Evolutionary conservation across 768 basidiomycete genomes (phyloP).

Genomic region (Obba rivulosa): DNA sequence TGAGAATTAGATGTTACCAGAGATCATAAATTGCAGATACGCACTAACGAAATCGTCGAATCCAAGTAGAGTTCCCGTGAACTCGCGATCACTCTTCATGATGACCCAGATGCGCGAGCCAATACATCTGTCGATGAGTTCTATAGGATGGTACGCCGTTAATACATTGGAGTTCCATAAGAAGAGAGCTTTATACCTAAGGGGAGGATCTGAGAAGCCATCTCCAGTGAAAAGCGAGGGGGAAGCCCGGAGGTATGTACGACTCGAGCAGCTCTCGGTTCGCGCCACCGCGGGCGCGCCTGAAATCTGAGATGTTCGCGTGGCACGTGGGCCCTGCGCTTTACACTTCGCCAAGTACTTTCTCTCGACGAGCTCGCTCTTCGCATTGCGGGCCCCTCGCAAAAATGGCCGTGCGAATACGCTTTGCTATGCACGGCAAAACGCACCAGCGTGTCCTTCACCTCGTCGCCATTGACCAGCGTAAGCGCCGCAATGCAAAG

Average conservation of each 20-base stretch:
- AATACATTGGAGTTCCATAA: neutral
- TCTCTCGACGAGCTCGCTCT: neutral
- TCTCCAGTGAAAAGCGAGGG: constrained; percentile 24
- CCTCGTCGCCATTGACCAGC: constrained; percentile 76
- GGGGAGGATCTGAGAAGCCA: constrained; percentile 95
- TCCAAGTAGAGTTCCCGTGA: constrained; percentile 88
- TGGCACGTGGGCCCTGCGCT: neutral
- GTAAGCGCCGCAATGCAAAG: constrained; percentile 70
- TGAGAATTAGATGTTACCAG: neutral
- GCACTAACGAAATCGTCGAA: constrained; percentile 99
- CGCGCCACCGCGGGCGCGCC: neutral
- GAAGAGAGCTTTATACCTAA: constrained; percentile 44
- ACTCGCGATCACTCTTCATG: constrained; percentile 97
- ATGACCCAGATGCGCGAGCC: constrained; percentile 97
- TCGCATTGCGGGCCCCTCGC: neutral
- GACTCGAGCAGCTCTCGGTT: neutral
- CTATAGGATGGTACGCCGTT: constrained; percentile 32
- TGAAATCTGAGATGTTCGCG: neutral
- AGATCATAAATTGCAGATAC: constrained; percentile 33
- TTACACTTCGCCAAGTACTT: neutral
- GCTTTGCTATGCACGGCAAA: constrained; percentile 77
- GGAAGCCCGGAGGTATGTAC: too few species aligned
- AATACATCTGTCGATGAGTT: constrained; percentile 96
- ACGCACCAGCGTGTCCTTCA: constrained; percentile 76
- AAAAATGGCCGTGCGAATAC: constrained; percentile 77